These are phyloP conservation scores for Trifolium dubium DNA, from an alignment of 306 rosid species.

Conservation along the genomic window DNA sequence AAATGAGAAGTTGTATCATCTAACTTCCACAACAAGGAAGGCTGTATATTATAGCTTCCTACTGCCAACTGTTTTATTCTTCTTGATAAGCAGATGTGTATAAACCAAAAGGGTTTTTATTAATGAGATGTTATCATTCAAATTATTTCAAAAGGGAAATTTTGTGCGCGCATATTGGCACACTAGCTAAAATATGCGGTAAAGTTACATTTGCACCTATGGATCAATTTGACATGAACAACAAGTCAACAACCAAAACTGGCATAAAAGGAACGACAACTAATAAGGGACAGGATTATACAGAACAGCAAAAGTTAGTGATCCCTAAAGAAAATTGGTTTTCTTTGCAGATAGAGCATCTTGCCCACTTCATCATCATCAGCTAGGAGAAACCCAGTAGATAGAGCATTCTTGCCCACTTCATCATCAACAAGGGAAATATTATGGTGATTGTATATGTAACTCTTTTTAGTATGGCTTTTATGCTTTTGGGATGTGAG, in stretches of 20 bases:
- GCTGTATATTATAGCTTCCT: not conserved
- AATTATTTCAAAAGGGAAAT: not conserved
- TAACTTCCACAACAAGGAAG: not conserved
- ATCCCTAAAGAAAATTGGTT: not conserved
- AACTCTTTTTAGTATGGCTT: not conserved
- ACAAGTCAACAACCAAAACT: not conserved
- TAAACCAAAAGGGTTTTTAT: not conserved
- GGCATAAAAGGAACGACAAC: not conserved
- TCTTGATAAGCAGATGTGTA: not conserved
- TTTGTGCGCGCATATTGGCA: not conserved
- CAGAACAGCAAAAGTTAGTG: not conserved
- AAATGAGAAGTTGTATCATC: not conserved
- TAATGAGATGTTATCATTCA: not conserved
- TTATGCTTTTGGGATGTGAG: not conserved
- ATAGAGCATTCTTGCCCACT: not conserved
- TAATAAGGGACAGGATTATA: not conserved
- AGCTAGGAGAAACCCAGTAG: too few species aligned
- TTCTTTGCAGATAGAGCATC: not conserved
- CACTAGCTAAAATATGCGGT: not conserved
- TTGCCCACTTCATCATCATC: constrained; percentile 13
- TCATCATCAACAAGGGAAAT: not conserved
- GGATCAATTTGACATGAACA: not conserved
- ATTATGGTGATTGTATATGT: not conserved
- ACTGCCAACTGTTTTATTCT: not conserved
- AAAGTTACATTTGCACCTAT: not conserved